Percentiles rank a stretch among this genome's conserved stretches.
phyloP scores from a whole-genome alignment of 345 rosid genomes.

The Eucalyptus cloeziana region DNA sequence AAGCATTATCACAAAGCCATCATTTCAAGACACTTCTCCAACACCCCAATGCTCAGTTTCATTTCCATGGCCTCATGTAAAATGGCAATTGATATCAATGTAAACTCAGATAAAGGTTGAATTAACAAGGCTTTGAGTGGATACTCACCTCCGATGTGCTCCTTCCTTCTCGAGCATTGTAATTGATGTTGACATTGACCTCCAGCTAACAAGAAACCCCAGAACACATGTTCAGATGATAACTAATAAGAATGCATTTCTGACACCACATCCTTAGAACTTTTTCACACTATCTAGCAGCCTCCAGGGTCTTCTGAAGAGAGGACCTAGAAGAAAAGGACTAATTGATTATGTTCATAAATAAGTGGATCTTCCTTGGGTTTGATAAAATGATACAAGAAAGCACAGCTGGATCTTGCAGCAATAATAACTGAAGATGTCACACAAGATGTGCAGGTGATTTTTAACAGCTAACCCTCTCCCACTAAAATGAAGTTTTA shows the following conservation, averaged over 20 bases:
- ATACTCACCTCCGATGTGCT: constrained; percentile 62
- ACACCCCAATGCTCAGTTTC: background rate
- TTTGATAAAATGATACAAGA: background rate
- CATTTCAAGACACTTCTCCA: background rate
- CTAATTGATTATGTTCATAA: background rate
- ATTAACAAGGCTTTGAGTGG: background rate
- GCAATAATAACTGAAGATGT: background rate
- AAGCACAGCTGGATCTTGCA: background rate
- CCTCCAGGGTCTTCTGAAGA: background rate
- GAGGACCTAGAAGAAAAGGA: background rate
- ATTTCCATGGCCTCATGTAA: background rate
- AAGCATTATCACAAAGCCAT: background rate
- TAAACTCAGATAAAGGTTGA: background rate
- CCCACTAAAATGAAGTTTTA: background rate
- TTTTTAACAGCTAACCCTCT: background rate
- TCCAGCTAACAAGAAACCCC: constrained; percentile 25
- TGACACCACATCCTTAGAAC: background rate
- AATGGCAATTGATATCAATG: background rate
- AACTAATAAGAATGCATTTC: background rate
- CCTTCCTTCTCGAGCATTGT: constrained; percentile 71
- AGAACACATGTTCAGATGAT: background rate
- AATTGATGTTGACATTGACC: constrained; percentile 51
- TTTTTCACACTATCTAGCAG: background rate
- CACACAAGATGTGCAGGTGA: background rate
- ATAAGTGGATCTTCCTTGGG: background rate